A percentile compares a stretch with the other conserved stretches of the same genome.
Conservation (phyloP, 2,329 filamentous ascomycete species). For the Colletotrichum paranaense region DNA sequence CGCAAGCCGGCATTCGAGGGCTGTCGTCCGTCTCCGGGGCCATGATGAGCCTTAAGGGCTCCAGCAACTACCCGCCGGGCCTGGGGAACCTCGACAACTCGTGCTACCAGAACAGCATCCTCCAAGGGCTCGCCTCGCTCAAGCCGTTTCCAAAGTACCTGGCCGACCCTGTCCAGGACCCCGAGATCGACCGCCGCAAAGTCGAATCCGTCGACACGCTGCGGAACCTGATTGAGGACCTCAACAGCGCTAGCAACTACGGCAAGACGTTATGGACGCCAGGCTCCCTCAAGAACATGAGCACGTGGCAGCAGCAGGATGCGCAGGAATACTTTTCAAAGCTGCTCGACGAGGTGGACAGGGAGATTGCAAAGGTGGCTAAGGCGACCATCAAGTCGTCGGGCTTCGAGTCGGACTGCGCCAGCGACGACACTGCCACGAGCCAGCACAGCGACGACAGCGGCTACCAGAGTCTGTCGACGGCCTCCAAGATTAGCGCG, state of each 20-base stretch:
- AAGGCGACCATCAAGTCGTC: conserved; percentile 43
- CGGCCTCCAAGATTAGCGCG: conserved; percentile 46
- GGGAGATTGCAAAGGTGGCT: conserved; percentile 71
- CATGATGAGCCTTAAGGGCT: conserved; percentile 51
- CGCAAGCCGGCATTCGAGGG: conserved; percentile 67
- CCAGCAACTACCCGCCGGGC: conserved; percentile 67
- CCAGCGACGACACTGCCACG: conserved; percentile 53
- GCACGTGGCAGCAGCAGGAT: conserved; percentile 95
- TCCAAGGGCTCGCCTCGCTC: conserved; percentile 85
- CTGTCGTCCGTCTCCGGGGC: conserved; percentile 63
- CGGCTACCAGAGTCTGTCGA: conserved; percentile 62
- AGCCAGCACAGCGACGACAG: conserved; percentile 68
- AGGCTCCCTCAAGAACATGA: conserved; percentile 86
- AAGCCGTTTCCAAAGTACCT: conserved; percentile 77
- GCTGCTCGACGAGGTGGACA: conserved; percentile 85
- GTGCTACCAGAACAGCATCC: conserved; percentile 96
- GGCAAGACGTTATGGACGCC: conserved; percentile 87
- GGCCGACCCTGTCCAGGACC: conserved; percentile 51
- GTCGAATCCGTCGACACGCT: conserved; percentile 55
- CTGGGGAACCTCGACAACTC: conserved; percentile 94
- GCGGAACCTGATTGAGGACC: conserved; percentile 72
- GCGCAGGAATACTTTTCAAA: conserved; percentile 98
- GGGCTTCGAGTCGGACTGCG: conserved; percentile 53
- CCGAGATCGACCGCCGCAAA: conserved; percentile 30
- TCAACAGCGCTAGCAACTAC: conserved; percentile 78